Evolutionary conservation across 2,329 filamentous ascomycete genomes (phyloP).

Genomic region (Dactylellina leptospora): DNA sequence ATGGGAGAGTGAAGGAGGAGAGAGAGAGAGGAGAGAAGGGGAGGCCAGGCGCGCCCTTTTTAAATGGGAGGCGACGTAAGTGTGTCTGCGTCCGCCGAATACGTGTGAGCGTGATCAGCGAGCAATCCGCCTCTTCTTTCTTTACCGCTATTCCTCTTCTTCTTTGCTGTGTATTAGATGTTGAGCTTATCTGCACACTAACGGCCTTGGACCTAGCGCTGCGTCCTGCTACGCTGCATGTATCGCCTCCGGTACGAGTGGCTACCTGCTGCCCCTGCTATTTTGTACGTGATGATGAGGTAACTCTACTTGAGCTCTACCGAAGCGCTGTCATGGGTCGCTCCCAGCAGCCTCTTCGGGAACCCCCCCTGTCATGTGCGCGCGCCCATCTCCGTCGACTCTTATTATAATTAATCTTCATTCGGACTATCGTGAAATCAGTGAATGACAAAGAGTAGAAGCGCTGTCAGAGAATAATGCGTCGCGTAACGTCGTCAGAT

Average conservation of each 20-base stretch:
- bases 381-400: neutral
- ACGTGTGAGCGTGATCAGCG: conserved; percentile 25
- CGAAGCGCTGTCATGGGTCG: conserved; percentile 9
- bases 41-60: conserved; percentile 32
- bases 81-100: conserved; percentile 13
- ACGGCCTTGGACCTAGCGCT: too few relatives aligned
- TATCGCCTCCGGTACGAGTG: conserved; percentile 36
- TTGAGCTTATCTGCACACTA: too few relatives aligned
- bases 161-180: too few relatives aligned
- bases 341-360: conserved; percentile 29
- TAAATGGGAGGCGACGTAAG: conserved; percentile 33
- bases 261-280: conserved; percentile 1
- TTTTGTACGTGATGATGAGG: conserved; percentile 19
- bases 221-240: conserved; percentile 28
- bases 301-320: conserved; percentile 8
- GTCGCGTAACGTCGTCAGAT: neutral
- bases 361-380: conserved; percentile 17
- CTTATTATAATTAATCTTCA: too few relatives aligned
- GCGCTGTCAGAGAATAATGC: too few relatives aligned
- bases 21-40: conserved; percentile 21
- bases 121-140: conserved; percentile 16
- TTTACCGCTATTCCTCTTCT: neutral
- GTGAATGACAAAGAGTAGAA: too few relatives aligned
- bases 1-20: conserved; percentile 38
- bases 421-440: too few relatives aligned